Evolutionary conservation across 768 basidiomycete species (phyloP).

Genomic region (Boletus sp.): DNA sequence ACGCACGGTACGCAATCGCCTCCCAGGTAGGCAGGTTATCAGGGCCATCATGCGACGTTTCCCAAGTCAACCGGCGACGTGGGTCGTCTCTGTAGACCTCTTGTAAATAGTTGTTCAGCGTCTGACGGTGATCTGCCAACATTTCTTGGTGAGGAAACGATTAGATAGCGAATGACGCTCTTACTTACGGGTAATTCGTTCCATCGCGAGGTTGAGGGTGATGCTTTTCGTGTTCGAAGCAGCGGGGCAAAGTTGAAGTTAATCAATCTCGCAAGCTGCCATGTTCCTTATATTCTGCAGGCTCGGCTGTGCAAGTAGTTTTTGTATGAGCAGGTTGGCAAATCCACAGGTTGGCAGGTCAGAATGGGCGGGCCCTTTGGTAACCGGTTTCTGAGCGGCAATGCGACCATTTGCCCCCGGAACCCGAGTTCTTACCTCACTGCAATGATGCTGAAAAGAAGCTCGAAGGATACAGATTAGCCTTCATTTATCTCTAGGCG

Average conservation of each 20-base stretch:
- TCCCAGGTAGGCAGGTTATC: constrained; percentile 23
- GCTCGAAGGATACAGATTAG: not conserved
- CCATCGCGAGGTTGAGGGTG: not conserved
- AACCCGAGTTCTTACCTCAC: not conserved
- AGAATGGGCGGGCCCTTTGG: constrained; percentile 1
- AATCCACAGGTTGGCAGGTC: constrained; percentile 24
- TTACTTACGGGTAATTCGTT: constrained; percentile 11
- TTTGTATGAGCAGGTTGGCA: constrained; percentile 1
- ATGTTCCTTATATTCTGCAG: constrained; percentile 15
- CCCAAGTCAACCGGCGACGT: constrained; percentile 16
- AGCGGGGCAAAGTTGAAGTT: not conserved
- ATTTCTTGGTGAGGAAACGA: not conserved
- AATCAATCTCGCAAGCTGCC: not conserved
- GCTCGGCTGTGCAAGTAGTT: constrained; percentile 12
- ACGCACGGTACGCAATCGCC: constrained; percentile 22
- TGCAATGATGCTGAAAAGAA: not conserved
- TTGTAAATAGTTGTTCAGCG: constrained; percentile 24
- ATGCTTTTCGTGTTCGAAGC: not conserved
- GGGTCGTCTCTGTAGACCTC: constrained; percentile 12
- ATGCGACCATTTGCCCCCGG: not conserved
- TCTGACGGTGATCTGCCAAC: constrained; percentile 19
- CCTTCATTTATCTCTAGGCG: constrained; percentile 2
- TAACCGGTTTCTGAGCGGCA: not conserved
- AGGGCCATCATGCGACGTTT: constrained; percentile 12
- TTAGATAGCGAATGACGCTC: not conserved